Conservation (phyloP, 805 yeast species). For the Komagataella phaffii region DNA sequence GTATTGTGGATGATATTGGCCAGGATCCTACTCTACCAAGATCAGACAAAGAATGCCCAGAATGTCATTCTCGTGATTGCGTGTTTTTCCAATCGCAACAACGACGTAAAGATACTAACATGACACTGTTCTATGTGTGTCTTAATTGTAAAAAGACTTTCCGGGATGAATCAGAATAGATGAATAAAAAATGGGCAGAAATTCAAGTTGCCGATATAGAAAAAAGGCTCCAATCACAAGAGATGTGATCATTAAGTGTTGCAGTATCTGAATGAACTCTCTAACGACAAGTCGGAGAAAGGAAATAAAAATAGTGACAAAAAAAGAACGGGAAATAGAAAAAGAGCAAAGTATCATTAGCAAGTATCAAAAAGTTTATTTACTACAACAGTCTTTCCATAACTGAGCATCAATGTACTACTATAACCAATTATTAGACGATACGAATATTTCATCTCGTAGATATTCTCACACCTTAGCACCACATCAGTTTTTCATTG, state of each 20-base stretch:
- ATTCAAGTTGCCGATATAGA: background rate
- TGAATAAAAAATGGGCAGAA: background rate
- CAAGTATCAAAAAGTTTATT: too few relatives aligned
- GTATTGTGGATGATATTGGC: slow-evolving; percentile 92
- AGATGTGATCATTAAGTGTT: too few relatives aligned
- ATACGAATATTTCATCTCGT: background rate
- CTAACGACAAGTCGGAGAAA: too few relatives aligned
- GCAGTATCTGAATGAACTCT: too few relatives aligned
- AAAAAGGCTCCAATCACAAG: background rate
- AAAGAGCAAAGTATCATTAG: too few relatives aligned
- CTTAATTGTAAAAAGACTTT: slow-evolving; percentile 72
- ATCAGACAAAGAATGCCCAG: slow-evolving; percentile 87
- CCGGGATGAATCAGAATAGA: slow-evolving; percentile 8
- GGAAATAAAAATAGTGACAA: too few relatives aligned
- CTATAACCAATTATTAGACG: background rate
- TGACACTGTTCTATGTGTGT: slow-evolving; percentile 92
- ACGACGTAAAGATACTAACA: slow-evolving; percentile 85
- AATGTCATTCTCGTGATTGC: slow-evolving; percentile 77
- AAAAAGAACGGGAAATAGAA: too few relatives aligned
- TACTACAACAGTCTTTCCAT: too few relatives aligned
- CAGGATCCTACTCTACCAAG: slow-evolving; percentile 96
- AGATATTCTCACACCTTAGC: background rate
- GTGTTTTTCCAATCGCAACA: slow-evolving; percentile 97
- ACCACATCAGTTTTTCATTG: background rate
- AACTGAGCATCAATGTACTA: background rate